phyloP scores from a whole-genome alignment of 352 stramenopile genomes.

The Phytophthora sp. region DNA sequence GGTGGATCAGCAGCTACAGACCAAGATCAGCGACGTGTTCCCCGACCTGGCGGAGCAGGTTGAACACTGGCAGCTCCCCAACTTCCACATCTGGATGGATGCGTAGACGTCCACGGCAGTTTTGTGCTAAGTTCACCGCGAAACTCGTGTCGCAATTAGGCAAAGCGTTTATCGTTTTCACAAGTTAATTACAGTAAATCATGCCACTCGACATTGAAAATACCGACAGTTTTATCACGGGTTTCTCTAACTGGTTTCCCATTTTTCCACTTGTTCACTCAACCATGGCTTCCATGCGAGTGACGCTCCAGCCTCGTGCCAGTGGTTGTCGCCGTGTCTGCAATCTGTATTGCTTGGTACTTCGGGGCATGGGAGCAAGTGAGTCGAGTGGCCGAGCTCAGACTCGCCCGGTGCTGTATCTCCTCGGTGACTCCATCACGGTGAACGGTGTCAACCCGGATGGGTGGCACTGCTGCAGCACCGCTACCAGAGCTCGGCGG shows the following conservation, averaged over 20 bases:
- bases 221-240: too few species aligned
- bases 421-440: slow-evolving; percentile 77
- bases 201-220: too few species aligned
- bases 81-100: slow-evolving; percentile 40
- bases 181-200: too few species aligned
- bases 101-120: too few species aligned
- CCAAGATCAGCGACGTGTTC: slow-evolving; percentile 38
- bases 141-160: not conserved
- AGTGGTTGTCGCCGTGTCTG: slow-evolving; percentile 10
- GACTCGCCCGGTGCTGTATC: slow-evolving; percentile 43
- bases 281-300: slow-evolving; percentile 1
- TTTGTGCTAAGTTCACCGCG: too few species aligned
- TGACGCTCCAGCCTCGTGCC: slow-evolving; percentile 13
- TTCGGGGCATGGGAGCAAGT: slow-evolving; percentile 19
- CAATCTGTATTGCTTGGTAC: slow-evolving; percentile 19
- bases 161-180: too few species aligned
- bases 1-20: slow-evolving; percentile 46
- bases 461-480: slow-evolving; percentile 57
- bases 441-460: slow-evolving; percentile 47
- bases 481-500: slow-evolving; percentile 55
- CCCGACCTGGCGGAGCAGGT: slow-evolving; percentile 34
- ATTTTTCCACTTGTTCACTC: not conserved
- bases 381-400: not conserved
- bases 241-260: slow-evolving; percentile 26
- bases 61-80: slow-evolving; percentile 42